These are phyloP conservation scores for Aureobasidium mangrovei DNA, from an alignment of 2,329 filamentous ascomycete species.

Conservation along the genomic window DNA sequence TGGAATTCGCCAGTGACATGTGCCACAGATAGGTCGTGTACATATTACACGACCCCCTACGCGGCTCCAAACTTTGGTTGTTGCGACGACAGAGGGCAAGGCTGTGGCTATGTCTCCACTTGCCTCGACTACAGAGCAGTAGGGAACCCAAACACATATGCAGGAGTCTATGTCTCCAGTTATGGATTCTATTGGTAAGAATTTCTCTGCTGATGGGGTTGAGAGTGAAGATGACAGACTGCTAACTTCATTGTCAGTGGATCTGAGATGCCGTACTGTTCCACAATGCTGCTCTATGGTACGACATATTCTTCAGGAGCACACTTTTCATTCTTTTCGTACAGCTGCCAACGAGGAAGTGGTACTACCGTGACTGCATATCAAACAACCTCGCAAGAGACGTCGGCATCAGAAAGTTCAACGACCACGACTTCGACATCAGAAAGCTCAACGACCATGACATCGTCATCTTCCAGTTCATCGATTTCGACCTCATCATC, in stretches of 20 bases:
- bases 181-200: not conserved
- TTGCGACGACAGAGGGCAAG: not conserved
- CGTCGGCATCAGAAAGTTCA: no score
- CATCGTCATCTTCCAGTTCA: not conserved
- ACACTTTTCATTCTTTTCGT: constrained; percentile 4
- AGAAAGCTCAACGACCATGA: no score
- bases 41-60: constrained; percentile 1
- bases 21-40: not conserved
- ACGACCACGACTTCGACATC: no score
- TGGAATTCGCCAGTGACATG: constrained; percentile 13
- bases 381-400: constrained; percentile 1
- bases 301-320: not conserved
- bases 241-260: constrained; percentile 1
- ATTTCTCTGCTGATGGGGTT: not conserved
- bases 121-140: constrained; percentile 7
- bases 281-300: constrained; percentile 6
- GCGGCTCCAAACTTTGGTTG: constrained; percentile 13
- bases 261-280: constrained; percentile 2
- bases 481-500: not conserved
- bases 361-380: not conserved
- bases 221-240: not conserved
- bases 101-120: constrained; percentile 11
- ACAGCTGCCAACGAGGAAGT: not conserved
- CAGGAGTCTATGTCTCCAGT: not conserved
- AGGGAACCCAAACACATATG: not conserved